These are phyloP conservation scores for Capsella rubella DNA, from an alignment of 441 rosid genomes.

Conservation along the genomic window DNA sequence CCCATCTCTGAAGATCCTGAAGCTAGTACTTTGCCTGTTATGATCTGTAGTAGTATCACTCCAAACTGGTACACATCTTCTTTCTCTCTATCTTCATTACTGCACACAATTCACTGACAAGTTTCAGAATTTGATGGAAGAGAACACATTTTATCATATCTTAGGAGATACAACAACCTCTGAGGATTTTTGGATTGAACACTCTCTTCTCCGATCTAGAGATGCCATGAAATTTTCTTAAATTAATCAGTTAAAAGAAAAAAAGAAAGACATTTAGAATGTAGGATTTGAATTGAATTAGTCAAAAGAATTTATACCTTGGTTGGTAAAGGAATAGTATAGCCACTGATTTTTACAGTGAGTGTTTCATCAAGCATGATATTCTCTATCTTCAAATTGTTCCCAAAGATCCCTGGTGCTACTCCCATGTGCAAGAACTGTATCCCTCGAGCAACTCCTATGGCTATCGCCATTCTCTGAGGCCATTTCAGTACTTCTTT, in stretches of 20 bases:
- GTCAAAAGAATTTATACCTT: constrained; percentile 49
- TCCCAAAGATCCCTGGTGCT: constrained; percentile 80
- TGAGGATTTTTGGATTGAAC: constrained; percentile 40
- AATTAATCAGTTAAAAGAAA: background rate
- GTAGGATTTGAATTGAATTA: background rate
- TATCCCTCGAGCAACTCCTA: constrained; percentile 84
- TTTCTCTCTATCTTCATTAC: constrained; percentile 62
- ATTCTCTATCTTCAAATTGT: constrained; percentile 72
- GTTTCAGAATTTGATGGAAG: constrained; percentile 13
- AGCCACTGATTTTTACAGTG: constrained; percentile 69
- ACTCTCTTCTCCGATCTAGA: constrained; percentile 67
- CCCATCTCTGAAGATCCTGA: constrained; percentile 59
- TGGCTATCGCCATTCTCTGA: constrained; percentile 80
- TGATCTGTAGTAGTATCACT: constrained; percentile 72
- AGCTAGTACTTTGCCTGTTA: constrained; percentile 62
- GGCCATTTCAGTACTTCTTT: constrained; percentile 91
- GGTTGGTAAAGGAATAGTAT: constrained; percentile 74
- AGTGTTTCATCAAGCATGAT: constrained; percentile 81
- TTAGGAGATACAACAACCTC: constrained; percentile 39
- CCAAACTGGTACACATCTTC: constrained; percentile 94
- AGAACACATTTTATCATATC: constrained; percentile 1
- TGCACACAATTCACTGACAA: constrained; percentile 37
- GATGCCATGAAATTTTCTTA: constrained; percentile 25
- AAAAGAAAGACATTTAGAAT: background rate
- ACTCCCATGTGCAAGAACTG: constrained; percentile 92